Conservation (phyloP, 768 basidiomycete species). For the Psilocybe cubensis region DNA sequence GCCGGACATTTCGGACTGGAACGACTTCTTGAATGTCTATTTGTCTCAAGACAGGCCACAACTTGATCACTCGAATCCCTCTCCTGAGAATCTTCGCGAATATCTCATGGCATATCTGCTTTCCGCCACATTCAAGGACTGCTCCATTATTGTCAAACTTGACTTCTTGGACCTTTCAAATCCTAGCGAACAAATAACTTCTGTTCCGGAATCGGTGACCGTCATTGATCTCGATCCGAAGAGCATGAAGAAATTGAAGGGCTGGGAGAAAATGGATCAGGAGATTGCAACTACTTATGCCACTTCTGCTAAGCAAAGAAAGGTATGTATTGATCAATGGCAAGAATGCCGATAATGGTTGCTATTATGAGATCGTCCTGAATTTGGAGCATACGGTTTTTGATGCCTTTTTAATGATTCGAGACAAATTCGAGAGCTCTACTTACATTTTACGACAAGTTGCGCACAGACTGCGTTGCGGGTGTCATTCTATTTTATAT, state of each 20-base stretch:
- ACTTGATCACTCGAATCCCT: slow-evolving; percentile 41
- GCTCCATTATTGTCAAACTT: slow-evolving; percentile 59
- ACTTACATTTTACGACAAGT: too few species aligned
- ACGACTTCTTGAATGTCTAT: slow-evolving; percentile 61
- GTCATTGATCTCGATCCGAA: slow-evolving; percentile 92
- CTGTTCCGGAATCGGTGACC: slow-evolving; percentile 47
- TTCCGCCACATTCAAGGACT: slow-evolving; percentile 96
- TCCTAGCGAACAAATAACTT: slow-evolving; percentile 11
- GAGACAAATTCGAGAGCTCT: too few species aligned
- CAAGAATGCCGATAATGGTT: slow-evolving; percentile 1
- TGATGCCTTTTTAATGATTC: too few species aligned
- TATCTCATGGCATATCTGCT: slow-evolving; percentile 79
- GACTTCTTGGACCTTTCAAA: slow-evolving; percentile 30
- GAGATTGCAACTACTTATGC: slow-evolving; percentile 48
- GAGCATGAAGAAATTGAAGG: slow-evolving; percentile 58
- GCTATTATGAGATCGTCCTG: too few species aligned
- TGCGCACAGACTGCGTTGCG: too few species aligned
- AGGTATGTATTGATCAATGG: slow-evolving; percentile 36
- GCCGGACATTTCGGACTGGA: slow-evolving; percentile 69
- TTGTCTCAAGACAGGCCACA: slow-evolving; percentile 32
- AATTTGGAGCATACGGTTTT: too few species aligned
- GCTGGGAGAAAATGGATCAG: slow-evolving; percentile 77
- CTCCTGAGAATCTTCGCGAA: slow-evolving; percentile 54
- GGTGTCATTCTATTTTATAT: too few species aligned
- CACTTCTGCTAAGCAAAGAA: slow-evolving; percentile 17